Percentiles rank a stretch among this genome's conserved stretches.
These are phyloP conservation scores for Fusarium musae DNA, from an alignment of 2,329 filamentous ascomycete species.

Conservation along the genomic window DNA sequence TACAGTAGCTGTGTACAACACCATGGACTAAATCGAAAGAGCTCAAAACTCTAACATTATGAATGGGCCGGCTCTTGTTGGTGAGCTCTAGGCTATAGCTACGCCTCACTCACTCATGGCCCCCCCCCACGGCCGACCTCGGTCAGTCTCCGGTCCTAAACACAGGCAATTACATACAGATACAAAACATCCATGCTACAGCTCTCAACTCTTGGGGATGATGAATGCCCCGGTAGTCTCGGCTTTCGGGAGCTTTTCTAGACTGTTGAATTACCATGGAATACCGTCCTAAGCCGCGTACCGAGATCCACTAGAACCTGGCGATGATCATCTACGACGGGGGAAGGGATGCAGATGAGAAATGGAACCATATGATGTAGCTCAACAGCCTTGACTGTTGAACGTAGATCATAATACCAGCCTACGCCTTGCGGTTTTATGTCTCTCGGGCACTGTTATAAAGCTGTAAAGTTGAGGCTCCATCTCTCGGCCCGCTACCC, in stretches of 20 bases:
- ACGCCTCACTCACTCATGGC: conserved; percentile 22
- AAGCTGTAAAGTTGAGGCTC: conserved; percentile 1
- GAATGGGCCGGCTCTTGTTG: conserved; percentile 17
- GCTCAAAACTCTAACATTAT: conserved; percentile 11
- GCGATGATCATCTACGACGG: conserved; percentile 3
- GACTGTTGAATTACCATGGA: background rate
- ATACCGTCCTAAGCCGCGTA: conserved; percentile 30
- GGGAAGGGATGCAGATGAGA: background rate
- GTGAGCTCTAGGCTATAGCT: conserved; percentile 21
- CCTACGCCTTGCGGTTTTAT: background rate
- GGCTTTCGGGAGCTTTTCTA: conserved; percentile 23
- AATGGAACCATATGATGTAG: background rate
- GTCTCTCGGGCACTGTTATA: background rate
- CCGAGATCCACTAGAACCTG: conserved; percentile 19
- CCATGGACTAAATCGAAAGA: background rate
- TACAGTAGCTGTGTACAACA: conserved; percentile 17
- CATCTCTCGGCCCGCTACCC: conserved; percentile 16
- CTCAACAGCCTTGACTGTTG: conserved; percentile 11
- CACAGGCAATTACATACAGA: background rate
- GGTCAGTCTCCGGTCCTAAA: conserved; percentile 29
- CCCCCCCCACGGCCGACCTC: conserved; percentile 33
- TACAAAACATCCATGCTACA: background rate
- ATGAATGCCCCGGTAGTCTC: conserved; percentile 19
- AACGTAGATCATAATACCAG: background rate
- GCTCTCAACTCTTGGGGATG: background rate